Evolutionary conservation across 2,329 filamentous ascomycete genomes (phyloP).

Genomic region (Phaeosphaeriaceae sp.): DNA sequence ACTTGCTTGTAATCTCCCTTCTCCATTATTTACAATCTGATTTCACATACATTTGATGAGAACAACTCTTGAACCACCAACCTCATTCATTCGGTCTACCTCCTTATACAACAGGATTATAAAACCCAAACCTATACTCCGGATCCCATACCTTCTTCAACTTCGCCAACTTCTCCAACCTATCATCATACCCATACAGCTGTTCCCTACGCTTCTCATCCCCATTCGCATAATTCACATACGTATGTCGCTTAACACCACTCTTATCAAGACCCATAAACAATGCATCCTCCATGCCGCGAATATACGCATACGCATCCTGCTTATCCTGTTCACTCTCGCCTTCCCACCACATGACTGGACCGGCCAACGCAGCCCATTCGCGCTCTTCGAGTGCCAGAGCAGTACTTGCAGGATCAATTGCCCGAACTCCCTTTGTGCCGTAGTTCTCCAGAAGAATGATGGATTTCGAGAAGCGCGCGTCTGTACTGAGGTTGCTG

Average conservation of each 20-base stretch:
- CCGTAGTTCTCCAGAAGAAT: slow-evolving; percentile 30
- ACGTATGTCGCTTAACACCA: slow-evolving; percentile 26
- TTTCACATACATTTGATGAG: too few species aligned
- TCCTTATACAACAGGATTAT: slow-evolving; percentile 25
- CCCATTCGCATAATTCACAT: slow-evolving; percentile 46
- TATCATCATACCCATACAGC: slow-evolving; percentile 41
- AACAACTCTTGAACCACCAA: too few species aligned
- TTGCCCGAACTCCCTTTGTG: slow-evolving; percentile 21
- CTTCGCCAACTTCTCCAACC: slow-evolving; percentile 29
- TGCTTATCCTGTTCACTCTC: slow-evolving; percentile 9
- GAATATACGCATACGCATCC: slow-evolving; percentile 17
- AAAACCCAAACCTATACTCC: slow-evolving; percentile 32
- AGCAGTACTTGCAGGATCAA: slow-evolving; percentile 15
- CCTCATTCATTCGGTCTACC: background rate
- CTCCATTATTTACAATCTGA: too few species aligned
- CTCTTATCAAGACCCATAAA: slow-evolving; percentile 14
- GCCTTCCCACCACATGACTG: slow-evolving; percentile 24
- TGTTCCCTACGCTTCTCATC: slow-evolving; percentile 29
- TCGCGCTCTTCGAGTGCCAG: slow-evolving; percentile 38
- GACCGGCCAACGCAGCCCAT: slow-evolving; percentile 31
- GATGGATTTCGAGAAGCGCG: slow-evolving; percentile 23
- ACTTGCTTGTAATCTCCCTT: too few species aligned
- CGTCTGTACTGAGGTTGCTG: slow-evolving; percentile 21
- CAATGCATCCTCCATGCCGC: slow-evolving; percentile 17
- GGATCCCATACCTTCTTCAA: slow-evolving; percentile 43